Conservation (phyloP, 2,329 filamentous ascomycete species). For the Graphiopsis chlorocephala region DNA sequence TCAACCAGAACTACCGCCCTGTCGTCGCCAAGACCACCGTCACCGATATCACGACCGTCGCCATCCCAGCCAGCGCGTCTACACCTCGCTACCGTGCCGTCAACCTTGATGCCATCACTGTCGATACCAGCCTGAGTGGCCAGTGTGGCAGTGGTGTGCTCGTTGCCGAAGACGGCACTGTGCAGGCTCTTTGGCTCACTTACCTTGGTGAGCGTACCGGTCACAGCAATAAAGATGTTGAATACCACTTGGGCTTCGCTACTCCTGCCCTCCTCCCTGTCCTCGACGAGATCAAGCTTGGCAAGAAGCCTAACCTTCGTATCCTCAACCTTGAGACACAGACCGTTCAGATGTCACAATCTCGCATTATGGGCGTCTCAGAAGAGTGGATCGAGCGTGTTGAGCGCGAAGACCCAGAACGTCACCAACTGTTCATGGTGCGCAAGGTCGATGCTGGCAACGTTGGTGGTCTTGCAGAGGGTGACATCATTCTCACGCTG, state of each 20-base stretch:
- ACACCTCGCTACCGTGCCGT: constrained; percentile 91
- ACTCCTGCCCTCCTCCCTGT: constrained; percentile 87
- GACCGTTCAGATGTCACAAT: constrained; percentile 94
- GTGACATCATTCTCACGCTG: constrained; percentile 86
- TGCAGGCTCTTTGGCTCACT: constrained; percentile 93
- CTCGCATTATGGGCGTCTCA: constrained; percentile 92
- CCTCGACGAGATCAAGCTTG: constrained; percentile 79
- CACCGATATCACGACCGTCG: constrained; percentile 95
- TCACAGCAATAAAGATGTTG: constrained; percentile 80
- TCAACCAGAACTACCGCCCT: constrained; percentile 91
- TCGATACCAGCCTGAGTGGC: constrained; percentile 86
- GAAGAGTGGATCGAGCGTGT: constrained; percentile 95
- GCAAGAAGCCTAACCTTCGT: constrained; percentile 73
- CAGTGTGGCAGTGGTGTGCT: constrained; percentile 95
- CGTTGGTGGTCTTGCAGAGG: constrained; percentile 72
- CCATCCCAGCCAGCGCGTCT: constrained; percentile 88
- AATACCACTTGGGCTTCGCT: constrained; percentile 91
- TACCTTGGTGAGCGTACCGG: constrained; percentile 87
- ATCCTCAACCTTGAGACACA: constrained; percentile 94
- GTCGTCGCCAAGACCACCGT: constrained; percentile 92
- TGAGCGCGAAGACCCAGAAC: constrained; percentile 80
- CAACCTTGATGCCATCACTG: constrained; percentile 94
- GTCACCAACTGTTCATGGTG: constrained; percentile 98
- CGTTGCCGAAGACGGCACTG: constrained; percentile 82
- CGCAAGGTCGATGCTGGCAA: constrained; percentile 74